phyloP scores from a whole-genome alignment of 805 yeast species.

The Candida loeiensis region DNA sequence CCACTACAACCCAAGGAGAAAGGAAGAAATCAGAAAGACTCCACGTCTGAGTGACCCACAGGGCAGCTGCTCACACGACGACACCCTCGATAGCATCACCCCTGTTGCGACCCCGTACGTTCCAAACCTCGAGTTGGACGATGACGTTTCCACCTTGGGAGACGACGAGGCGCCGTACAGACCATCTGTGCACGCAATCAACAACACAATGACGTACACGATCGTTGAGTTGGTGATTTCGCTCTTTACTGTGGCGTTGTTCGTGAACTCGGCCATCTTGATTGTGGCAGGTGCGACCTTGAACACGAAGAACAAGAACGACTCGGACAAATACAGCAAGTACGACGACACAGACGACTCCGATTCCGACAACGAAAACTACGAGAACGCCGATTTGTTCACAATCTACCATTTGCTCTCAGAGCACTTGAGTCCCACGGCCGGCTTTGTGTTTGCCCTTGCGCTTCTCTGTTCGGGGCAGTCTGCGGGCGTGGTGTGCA shows the following conservation, averaged over 20 bases:
- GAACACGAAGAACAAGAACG: constrained; percentile 21
- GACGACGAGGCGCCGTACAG: constrained; percentile 41
- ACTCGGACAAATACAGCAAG: too few species aligned
- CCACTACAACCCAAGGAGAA: constrained; percentile 28
- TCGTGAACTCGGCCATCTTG: constrained; percentile 85
- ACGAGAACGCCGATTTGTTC: constrained; percentile 64
- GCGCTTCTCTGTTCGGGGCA: constrained; percentile 91
- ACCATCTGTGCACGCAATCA: constrained; percentile 79
- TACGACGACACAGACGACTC: constrained; percentile 16
- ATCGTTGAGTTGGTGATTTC: constrained; percentile 81
- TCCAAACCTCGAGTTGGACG: constrained; percentile 6
- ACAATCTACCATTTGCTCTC: constrained; percentile 73
- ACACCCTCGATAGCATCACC: constrained; percentile 5
- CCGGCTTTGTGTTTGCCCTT: constrained; percentile 84
- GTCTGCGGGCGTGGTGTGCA: constrained; percentile 91
- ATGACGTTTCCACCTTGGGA: constrained; percentile 4
- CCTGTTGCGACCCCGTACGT: constrained; percentile 11
- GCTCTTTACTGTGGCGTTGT: constrained; percentile 82
- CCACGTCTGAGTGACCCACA: neutral
- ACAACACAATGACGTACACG: constrained; percentile 74
- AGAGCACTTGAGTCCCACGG: constrained; percentile 72
- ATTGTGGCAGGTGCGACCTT: constrained; percentile 91
- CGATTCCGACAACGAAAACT: constrained; percentile 39
- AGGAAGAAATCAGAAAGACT: neutral
- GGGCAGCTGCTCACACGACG: constrained; percentile 2